These are phyloP conservation scores for Pezicula radicicola DNA, from an alignment of 2,329 filamentous ascomycete species.

Conservation along the genomic window DNA sequence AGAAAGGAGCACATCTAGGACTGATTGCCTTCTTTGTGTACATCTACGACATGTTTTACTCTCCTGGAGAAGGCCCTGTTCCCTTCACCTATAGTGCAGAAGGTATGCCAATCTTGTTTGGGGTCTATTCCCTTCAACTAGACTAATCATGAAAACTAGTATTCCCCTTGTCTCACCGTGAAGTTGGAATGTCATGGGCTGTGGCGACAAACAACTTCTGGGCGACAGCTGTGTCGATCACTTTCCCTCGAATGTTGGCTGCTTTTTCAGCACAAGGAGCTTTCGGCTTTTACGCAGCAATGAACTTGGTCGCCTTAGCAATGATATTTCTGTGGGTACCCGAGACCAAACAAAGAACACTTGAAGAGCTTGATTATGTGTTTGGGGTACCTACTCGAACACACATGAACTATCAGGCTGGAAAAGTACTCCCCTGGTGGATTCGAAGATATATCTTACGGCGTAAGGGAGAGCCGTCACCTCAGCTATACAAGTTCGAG, in stretches of 20 bases:
- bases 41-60: conserved; percentile 60
- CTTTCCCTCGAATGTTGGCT: conserved; percentile 36
- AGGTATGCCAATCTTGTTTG: conserved; percentile 1
- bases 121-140: no score
- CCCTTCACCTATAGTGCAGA: conserved; percentile 68
- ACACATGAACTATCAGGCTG: conserved; percentile 19
- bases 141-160: conserved; percentile 31
- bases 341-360: conserved; percentile 48
- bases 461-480: neutral
- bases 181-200: conserved; percentile 68
- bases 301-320: conserved; percentile 49
- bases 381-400: conserved; percentile 31
- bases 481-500: neutral
- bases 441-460: neutral
- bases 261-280: conserved; percentile 32
- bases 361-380: conserved; percentile 38
- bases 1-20: conserved; percentile 39
- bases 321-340: conserved; percentile 54
- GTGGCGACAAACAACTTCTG: conserved; percentile 63
- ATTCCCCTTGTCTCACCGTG: conserved; percentile 67
- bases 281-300: conserved; percentile 49
- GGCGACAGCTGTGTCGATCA: conserved; percentile 58
- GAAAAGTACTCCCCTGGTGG: conserved; percentile 13
- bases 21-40: conserved; percentile 47
- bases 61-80: conserved; percentile 64